Conservation (phyloP, 257 asterid genomes). For the Jasminum sambac region DNA sequence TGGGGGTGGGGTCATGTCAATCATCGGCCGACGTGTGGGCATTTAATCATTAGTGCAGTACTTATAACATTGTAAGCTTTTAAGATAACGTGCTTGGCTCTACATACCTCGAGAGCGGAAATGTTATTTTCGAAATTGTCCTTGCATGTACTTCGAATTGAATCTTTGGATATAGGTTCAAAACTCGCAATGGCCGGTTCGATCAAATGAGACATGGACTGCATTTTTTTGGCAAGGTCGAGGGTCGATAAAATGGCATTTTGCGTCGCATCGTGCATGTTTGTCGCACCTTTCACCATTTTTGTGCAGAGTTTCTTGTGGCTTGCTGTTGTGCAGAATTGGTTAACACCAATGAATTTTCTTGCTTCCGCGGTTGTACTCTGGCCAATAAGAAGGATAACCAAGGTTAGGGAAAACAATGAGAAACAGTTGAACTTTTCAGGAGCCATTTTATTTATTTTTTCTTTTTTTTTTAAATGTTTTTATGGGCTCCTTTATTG, state of each 20-base stretch:
- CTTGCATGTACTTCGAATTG: background rate
- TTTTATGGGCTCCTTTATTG: background rate
- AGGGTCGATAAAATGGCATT: conserved; percentile 24
- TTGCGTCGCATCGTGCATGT: conserved; percentile 15
- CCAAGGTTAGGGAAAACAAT: background rate
- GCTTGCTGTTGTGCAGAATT: conserved; percentile 22
- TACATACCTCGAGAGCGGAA: background rate
- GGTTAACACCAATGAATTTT: conserved; percentile 19
- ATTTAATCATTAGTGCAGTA: too few relatives aligned
- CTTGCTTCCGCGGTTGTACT: background rate
- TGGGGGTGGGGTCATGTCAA: too few relatives aligned
- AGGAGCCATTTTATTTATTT: background rate
- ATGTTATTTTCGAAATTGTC: conserved; percentile 2
- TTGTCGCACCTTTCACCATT: conserved; percentile 23
- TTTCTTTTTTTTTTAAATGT: background rate
- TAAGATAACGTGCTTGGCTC: background rate
- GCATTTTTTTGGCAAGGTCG: background rate
- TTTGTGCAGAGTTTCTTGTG: conserved; percentile 17
- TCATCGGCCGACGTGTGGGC: too few relatives aligned
- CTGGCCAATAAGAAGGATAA: background rate
- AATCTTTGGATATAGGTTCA: background rate
- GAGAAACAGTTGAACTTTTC: background rate
- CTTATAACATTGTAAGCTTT: background rate
- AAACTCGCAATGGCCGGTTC: background rate
- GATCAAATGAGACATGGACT: background rate